Conservation (phyloP, 352 stramenopile genomes). For the Pythium sukuiense region DNA sequence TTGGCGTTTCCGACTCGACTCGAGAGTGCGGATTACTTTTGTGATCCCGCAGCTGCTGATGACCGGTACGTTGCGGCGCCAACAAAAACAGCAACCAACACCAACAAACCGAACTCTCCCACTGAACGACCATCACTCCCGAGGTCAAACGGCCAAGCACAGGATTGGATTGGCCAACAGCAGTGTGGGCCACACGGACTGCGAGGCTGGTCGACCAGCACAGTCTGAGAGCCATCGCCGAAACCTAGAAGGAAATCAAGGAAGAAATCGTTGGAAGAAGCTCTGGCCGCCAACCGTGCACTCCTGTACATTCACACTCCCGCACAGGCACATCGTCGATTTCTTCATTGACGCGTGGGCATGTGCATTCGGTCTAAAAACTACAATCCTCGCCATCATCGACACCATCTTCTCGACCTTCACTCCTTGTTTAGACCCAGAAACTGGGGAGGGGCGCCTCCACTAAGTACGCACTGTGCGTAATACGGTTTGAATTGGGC, state of each 20-base stretch:
- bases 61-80: background rate
- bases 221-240: background rate
- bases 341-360: no score
- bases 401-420: background rate
- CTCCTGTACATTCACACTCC: no score
- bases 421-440: background rate
- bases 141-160: conserved; percentile 1
- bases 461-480: background rate
- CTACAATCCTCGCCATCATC: no score
- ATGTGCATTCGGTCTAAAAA: no score
- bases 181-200: conserved; percentile 2
- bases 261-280: background rate
- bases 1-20: background rate
- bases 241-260: background rate
- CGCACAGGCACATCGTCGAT: no score
- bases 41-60: conserved; percentile 8
- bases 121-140: conserved; percentile 15
- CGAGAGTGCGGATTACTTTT: background rate
- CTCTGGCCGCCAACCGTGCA: no score
- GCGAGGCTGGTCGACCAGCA: conserved; percentile 12
- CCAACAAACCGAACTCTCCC: conserved; percentile 8
- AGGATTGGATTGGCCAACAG: conserved; percentile 1
- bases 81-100: conserved; percentile 11
- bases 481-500: background rate
- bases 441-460: background rate